phyloP scores from a whole-genome alignment of 2,329 filamentous ascomycete species.

The Gnomoniopsis sp. region DNA sequence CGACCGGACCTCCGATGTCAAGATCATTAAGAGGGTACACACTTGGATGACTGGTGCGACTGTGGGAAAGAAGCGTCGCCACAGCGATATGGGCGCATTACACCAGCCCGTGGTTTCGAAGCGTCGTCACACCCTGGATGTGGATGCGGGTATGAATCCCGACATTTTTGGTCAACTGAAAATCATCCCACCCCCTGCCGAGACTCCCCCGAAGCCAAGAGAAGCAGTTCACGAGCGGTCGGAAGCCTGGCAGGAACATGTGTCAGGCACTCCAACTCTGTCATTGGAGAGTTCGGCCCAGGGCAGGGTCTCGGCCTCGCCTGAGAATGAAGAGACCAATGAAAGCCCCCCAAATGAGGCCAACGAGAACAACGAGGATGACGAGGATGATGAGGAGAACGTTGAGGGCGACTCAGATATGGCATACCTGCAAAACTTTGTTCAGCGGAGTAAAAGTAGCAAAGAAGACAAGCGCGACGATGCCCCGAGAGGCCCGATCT shows the following conservation, averaged over 20 bases:
- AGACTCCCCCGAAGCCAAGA: neutral
- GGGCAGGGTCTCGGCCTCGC: neutral
- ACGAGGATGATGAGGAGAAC: neutral
- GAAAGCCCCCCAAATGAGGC: neutral
- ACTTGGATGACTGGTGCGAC: slow-evolving; percentile 11
- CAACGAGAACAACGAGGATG: neutral
- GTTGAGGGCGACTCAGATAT: slow-evolving; percentile 31
- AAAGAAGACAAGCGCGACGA: neutral
- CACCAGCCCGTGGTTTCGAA: slow-evolving; percentile 8
- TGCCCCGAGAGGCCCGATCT: neutral
- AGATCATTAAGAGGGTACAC: neutral
- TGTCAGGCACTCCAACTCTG: neutral
- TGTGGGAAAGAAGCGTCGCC: slow-evolving; percentile 22
- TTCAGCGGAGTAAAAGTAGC: slow-evolving; percentile 26
- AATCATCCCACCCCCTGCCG: neutral
- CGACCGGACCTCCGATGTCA: slow-evolving; percentile 22
- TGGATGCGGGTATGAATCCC: slow-evolving; percentile 30
- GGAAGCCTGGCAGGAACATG: neutral
- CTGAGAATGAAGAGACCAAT: neutral
- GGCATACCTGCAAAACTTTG: slow-evolving; percentile 32
- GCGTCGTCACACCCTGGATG: slow-evolving; percentile 25
- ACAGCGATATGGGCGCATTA: slow-evolving; percentile 19
- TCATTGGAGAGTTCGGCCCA: neutral
- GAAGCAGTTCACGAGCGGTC: neutral
- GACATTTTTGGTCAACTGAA: slow-evolving; percentile 30